Conservation (phyloP, 2,329 filamentous ascomycete genomes). For the Sclerotinia trifoliorum region DNA sequence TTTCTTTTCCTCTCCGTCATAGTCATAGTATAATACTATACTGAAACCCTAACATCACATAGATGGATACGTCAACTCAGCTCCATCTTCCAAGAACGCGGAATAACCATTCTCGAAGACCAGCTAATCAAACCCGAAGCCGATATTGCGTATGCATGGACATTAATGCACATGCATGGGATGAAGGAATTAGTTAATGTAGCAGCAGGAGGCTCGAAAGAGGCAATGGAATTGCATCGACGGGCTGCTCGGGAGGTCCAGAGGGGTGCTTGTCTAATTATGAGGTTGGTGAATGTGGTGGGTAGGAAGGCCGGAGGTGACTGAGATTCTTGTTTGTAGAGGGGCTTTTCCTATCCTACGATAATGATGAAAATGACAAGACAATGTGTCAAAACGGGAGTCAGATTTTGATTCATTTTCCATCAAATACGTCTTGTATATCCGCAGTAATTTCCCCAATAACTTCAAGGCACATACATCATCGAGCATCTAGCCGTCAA, state of each 20-base stretch:
- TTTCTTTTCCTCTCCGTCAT: not conserved
- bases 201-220: not conserved
- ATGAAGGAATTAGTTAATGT: slow-evolving; percentile 4
- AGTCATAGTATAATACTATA: not conserved
- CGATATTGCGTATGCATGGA: slow-evolving; percentile 12
- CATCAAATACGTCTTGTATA: not conserved
- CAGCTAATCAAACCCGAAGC: not conserved
- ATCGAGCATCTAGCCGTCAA: not conserved
- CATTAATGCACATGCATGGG: slow-evolving; percentile 2
- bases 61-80: slow-evolving; percentile 20
- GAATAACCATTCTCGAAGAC: not conserved
- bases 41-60: not conserved
- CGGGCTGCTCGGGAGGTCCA: not conserved
- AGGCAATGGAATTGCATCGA: not conserved
- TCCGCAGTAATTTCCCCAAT: not conserved
- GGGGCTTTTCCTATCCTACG: too few species aligned
- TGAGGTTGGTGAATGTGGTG: not conserved
- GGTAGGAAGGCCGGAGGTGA: not conserved
- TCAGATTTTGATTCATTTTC: not conserved
- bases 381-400: too few species aligned
- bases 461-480: not conserved
- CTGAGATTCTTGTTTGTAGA: not conserved
- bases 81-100: slow-evolving; percentile 9
- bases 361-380: too few species aligned
- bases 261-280: not conserved